These are phyloP conservation scores for Sambucus nigra DNA, from an alignment of 129 eudicot species.

Conservation along the genomic window DNA sequence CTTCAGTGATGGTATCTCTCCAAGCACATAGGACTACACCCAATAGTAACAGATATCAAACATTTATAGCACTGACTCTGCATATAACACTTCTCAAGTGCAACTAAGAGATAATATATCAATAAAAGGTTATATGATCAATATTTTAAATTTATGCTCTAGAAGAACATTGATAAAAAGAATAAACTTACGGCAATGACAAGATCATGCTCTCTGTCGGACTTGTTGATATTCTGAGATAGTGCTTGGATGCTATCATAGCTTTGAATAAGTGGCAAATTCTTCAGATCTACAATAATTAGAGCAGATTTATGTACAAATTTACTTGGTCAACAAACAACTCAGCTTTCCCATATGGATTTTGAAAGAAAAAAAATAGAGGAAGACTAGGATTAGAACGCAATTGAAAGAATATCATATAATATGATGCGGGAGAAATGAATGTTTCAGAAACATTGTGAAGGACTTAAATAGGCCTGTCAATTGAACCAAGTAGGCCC, in stretches of 20 bases:
- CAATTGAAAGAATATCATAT: not conserved
- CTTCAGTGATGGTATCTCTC: constrained; percentile 81
- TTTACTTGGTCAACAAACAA: constrained; percentile 4
- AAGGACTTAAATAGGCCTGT: not conserved
- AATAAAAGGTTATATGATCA: not conserved
- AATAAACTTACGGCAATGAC: constrained; percentile 83
- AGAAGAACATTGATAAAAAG: not conserved
- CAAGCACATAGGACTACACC: constrained; percentile 89
- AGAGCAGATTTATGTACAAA: not conserved
- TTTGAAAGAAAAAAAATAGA: not conserved
- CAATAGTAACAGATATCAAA: constrained; percentile 11
- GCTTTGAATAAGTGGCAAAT: constrained; percentile 80
- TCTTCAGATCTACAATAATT: constrained; percentile 44
- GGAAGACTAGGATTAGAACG: not conserved
- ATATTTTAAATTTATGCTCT: not conserved
- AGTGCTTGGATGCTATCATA: constrained; percentile 64
- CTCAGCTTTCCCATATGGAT: constrained; percentile 1
- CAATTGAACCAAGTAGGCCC: too few relatives aligned
- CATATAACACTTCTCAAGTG: constrained; percentile 2
- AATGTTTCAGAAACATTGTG: not conserved
- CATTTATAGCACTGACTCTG: constrained; percentile 1
- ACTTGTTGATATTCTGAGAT: constrained; percentile 48
- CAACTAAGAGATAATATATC: not conserved
- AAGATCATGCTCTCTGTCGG: constrained; percentile 73
- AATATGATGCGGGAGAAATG: not conserved